phyloP scores from a whole-genome alignment of 169 alveolate genomes.

The Plasmodium coatneyi region DNA sequence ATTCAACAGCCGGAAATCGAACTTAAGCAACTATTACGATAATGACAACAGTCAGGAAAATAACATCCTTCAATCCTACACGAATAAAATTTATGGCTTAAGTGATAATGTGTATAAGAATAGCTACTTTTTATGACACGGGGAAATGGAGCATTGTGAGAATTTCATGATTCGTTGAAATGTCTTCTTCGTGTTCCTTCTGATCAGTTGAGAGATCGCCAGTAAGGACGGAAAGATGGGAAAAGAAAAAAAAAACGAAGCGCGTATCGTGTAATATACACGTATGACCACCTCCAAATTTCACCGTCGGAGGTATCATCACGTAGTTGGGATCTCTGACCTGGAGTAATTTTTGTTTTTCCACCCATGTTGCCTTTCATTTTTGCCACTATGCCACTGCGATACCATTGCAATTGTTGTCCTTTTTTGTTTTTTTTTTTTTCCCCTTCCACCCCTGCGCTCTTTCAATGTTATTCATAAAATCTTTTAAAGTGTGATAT shows the following conservation, averaged over 20 bases:
- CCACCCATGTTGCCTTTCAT: not conserved
- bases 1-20: not conserved
- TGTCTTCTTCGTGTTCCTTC: not conserved
- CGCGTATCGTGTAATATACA: not conserved
- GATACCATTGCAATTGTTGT: not conserved
- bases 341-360: not conserved
- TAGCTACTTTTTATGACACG: slow-evolving; percentile 38
- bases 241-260: not conserved
- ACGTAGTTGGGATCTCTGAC: not conserved
- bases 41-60: slow-evolving; percentile 14
- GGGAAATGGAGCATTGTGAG: not conserved
- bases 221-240: not conserved
- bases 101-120: slow-evolving; percentile 39
- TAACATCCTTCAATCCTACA: slow-evolving; percentile 44
- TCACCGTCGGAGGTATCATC: not conserved
- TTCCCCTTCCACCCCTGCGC: not conserved
- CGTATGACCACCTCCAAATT: not conserved
- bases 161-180: not conserved
- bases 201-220: not conserved
- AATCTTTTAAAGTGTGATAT: slow-evolving; percentile 37
- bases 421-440: slow-evolving; percentile 8
- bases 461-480: slow-evolving; percentile 20
- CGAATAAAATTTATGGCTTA: slow-evolving; percentile 20
- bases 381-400: not conserved
- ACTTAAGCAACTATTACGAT: slow-evolving; percentile 27